A percentile compares a stretch with the other conserved stretches of the same genome.
Evolutionary conservation across 2,329 filamentous ascomycete species (phyloP).

Genomic region (Nakataea oryzae): DNA sequence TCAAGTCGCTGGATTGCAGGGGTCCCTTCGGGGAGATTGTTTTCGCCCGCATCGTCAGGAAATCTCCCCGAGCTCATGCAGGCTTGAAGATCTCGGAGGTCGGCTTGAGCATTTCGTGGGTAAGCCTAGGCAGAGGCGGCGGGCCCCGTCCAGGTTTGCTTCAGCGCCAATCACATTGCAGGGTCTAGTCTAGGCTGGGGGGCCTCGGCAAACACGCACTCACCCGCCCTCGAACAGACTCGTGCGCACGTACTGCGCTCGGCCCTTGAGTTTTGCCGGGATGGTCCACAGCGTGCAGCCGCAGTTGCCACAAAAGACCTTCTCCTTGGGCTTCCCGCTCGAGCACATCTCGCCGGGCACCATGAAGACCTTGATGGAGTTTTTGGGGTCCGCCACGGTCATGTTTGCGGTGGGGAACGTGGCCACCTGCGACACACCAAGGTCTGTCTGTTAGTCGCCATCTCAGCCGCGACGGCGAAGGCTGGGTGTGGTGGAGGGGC

Average conservation of each 20-base stretch:
- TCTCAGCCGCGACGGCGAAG: too few relatives aligned
- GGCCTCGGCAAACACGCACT: background rate
- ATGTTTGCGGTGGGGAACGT: constrained; percentile 10
- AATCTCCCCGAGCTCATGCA: background rate
- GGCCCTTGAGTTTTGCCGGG: constrained; percentile 9
- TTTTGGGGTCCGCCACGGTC: constrained; percentile 9
- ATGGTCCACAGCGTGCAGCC: constrained; percentile 12
- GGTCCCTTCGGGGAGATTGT: background rate
- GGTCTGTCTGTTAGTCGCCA: background rate
- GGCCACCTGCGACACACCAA: constrained; percentile 11
- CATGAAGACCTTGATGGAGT: constrained; percentile 10
- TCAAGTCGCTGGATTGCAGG: too few relatives aligned
- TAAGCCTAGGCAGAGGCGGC: background rate
- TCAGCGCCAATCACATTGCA: background rate
- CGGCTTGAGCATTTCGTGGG: background rate
- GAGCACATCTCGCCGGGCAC: constrained; percentile 7
- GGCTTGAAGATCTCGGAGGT: background rate
- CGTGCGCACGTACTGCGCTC: constrained; percentile 10
- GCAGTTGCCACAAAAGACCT: constrained; percentile 12
- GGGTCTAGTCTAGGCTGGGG: too few relatives aligned
- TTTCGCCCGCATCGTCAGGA: background rate
- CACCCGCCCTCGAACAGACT: constrained; percentile 10
- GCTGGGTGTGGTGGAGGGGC: background rate
- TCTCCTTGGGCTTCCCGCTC: constrained; percentile 12
- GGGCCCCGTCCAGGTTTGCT: background rate